A percentile compares a stretch with the other conserved stretches of the same genome.
phyloP scores from a whole-genome alignment of 2,329 filamentous ascomycete genomes.

The Neofusicoccum parvum region DNA sequence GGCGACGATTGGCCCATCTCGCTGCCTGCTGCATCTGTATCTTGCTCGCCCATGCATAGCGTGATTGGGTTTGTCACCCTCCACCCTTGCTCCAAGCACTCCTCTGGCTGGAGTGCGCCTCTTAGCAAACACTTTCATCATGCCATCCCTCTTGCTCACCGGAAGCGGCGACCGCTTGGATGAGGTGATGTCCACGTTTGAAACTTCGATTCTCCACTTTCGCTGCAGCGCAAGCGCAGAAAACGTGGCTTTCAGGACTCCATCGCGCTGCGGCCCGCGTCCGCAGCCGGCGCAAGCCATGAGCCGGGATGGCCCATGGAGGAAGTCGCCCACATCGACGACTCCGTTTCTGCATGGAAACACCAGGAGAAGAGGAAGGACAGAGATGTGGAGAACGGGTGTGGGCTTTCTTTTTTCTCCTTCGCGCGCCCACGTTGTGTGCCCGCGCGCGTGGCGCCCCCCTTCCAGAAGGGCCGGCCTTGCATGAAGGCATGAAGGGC shows the following conservation, averaged over 20 bases:
- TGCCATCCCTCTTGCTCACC: neutral
- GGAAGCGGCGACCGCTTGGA: neutral
- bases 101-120: neutral
- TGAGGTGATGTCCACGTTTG: slow-evolving; percentile 3
- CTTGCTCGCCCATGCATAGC: no score
- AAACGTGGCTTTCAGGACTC: slow-evolving; percentile 8
- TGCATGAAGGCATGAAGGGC: neutral
- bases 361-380: neutral
- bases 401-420: neutral
- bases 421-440: neutral
- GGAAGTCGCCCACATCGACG: neutral
- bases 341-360: neutral
- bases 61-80: no score
- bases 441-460: neutral
- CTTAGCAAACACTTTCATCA: neutral
- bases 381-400: neutral
- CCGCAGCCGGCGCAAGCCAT: slow-evolving; percentile 17
- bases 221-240: neutral
- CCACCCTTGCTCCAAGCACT: neutral
- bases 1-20: no score
- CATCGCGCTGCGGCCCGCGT: slow-evolving; percentile 17
- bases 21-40: no score
- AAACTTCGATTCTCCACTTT: slow-evolving; percentile 11
- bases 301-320: slow-evolving; percentile 12
- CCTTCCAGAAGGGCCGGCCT: neutral